Evolutionary conservation across 2,329 filamentous ascomycete genomes (phyloP), one percentile per base, ranked within the genome.

Genomic region (Alternaria metachromatica): DNA sequence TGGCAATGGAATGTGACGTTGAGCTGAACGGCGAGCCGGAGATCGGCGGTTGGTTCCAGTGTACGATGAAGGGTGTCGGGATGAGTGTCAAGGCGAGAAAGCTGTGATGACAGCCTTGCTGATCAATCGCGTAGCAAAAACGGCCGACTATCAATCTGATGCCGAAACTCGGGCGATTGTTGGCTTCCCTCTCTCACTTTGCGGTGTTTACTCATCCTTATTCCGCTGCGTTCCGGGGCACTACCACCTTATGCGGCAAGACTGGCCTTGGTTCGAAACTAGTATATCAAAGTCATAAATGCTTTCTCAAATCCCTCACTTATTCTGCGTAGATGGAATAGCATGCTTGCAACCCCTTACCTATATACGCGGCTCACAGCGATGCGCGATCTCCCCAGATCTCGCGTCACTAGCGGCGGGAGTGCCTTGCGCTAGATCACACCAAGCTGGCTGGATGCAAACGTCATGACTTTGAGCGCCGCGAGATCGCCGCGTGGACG

Each of bases 321-420:
- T n/a, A n/a, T n/a, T n/a, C n/a, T n/a, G n/a, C n/a, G n/a, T n/a
- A n/a, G n/a, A n/a, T n/a, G n/a, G n/a, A n/a, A n/a, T n/a, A n/a
- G n/a, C n/a, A n/a, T n/a, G n/a, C n/a, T n/a, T n/a, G n/a, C n/a
- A n/a, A n/a, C n/a, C n/a, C n/a, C n/a, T n/a, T 21, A 15, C 28
- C 26, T n/a, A 11, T 18, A 11, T 15, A 4, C 5, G 11, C 25
- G 15, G 15, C 44, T 20, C 25, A 21, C 7, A 26, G 30, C 5
- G 6, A 46, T 26, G 15, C n/a, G 28, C 20, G 10, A 11, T 46
- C 58, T 50, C 60, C 56, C 56, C 60, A 55, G 56, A 63, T 63
- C 50, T 55, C 57, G 56, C 43, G 50, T 60, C 41, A 21, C 37
- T 65, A 63, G 63, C 63, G 63, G 60, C 63, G 63, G 63, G 63